Conservation (phyloP, 176 grass and related monocot genomes). For the Oryza rufipogon region DNA sequence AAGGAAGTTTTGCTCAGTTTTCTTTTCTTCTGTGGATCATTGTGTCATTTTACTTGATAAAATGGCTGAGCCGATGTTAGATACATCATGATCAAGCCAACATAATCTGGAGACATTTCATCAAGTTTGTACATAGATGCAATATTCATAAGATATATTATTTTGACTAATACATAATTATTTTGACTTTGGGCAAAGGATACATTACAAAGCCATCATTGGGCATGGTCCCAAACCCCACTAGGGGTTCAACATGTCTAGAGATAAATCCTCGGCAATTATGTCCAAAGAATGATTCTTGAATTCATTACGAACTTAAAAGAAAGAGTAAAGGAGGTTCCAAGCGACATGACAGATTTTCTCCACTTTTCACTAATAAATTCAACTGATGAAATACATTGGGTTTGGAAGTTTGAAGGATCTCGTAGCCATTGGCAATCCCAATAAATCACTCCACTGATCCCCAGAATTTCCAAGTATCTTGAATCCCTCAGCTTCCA, state of each 20-base stretch:
- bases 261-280: not conserved
- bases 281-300: conserved; percentile 1
- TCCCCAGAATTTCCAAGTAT: conserved; percentile 85
- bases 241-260: not conserved
- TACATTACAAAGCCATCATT: not conserved
- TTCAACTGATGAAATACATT: conserved; percentile 83
- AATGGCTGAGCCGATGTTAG: not conserved
- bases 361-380: not conserved
- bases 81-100: not conserved
- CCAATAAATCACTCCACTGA: conserved; percentile 93
- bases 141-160: not conserved
- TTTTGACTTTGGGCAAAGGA: conserved; percentile 12
- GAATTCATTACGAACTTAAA: not conserved
- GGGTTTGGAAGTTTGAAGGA: conserved; percentile 97
- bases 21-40: not conserved
- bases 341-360: not conserved
- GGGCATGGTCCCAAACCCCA: not conserved
- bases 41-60: not conserved
- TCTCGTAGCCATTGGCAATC: conserved; percentile 68
- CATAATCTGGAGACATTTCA: not conserved
- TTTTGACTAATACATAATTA: not conserved
- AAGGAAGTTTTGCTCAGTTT: not conserved
- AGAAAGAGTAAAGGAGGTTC: not conserved
- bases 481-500: conserved; percentile 83
- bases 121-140: not conserved